A percentile compares a stretch with the other conserved stretches of the same genome.
Conservation (phyloP, 140 eudicot species). For the Stevia rebaudiana region DNA sequence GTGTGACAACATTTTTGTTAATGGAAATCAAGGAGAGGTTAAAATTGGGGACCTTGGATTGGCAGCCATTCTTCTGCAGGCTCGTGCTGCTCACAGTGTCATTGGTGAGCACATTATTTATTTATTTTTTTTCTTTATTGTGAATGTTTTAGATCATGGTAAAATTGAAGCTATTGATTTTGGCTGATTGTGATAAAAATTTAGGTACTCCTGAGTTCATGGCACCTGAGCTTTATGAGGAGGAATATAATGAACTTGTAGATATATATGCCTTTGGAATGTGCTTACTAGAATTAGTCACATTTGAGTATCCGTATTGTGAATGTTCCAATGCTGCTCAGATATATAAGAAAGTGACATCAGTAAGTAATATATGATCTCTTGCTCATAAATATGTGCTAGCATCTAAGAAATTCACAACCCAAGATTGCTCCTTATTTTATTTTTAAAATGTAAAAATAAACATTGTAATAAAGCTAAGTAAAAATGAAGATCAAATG, state of each 20-base stretch:
- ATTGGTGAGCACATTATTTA: constrained; percentile 52
- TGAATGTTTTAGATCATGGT: neutral
- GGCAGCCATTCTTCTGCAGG: constrained; percentile 79
- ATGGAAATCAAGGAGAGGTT: constrained; percentile 96
- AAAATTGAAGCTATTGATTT: neutral
- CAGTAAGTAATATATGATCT: constrained; percentile 46
- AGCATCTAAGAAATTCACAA: neutral
- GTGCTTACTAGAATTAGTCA: constrained; percentile 92
- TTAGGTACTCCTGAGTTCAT: constrained; percentile 96
- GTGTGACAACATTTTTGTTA: constrained; percentile 90
- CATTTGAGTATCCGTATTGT: constrained; percentile 87
- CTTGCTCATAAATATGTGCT: neutral
- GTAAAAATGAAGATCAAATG: neutral
- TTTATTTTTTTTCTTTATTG: neutral
- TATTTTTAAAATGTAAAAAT: neutral
- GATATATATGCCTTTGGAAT: constrained; percentile 97
- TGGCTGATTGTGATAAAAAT: constrained; percentile 11
- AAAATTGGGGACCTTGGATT: constrained; percentile 94
- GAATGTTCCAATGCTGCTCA: constrained; percentile 97
- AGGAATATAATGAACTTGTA: constrained; percentile 92
- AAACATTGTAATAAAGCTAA: neutral
- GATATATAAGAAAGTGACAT: constrained; percentile 87
- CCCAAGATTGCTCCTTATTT: neutral
- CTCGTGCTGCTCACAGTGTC: constrained; percentile 94
- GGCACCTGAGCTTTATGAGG: constrained; percentile 99